Base-by-base conservation (phyloP, 495 filamentous ascomycete genomes). In the Terfezia boudieri region DNA sequence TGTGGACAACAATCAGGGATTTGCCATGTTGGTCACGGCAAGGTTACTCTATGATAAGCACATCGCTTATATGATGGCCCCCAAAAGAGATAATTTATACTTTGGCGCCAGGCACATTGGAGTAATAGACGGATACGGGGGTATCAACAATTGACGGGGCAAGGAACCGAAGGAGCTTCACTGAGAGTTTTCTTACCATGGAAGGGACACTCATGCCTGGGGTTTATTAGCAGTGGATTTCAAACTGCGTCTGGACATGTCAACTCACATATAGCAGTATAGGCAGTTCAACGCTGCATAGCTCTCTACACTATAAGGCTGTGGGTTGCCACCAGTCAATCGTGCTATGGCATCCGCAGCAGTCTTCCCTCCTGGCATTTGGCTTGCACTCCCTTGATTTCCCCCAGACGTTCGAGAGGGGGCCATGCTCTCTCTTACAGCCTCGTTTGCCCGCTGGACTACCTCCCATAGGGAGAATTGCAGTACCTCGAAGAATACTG, bases 121-220 rank as follows among this genome's bases (percentile, higher is more conserved):
- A 7, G 26, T 32, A 32, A 32, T 32, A 32, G 20, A 20, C 20
- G 20, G 20, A 20, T 20, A 20, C 20, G 20, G 20, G 20, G 20
- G 43, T 20, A 48, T n/a, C 43, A 48, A 48, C 20, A n/a, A 48
- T 48, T 48, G 20, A 20, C 4, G 2, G 43, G 9, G 43, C 14
- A 48, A 14, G 20, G 43, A 48, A 48, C 9, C 2, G 26, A 48
- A 48, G 43, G 2, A 48, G 8, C 43, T 48, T 48, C 14, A 6
- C 43, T 48, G 43, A 48, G 3, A 48, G 14, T 48, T 26, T 36
- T 49, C 56, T 57, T 23, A 61, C 60, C 56, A 58, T 67, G 66
- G 49, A 61, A 68, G 6, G 61, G 66, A 49, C 66, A 67, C 37
- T 67, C 61, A 49, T 67, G 64, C 62, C 65, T 67, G 43, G 6